Base-by-base conservation (phyloP, 148 eudicot genomes). In the Amaranthus cruentus region DNA sequence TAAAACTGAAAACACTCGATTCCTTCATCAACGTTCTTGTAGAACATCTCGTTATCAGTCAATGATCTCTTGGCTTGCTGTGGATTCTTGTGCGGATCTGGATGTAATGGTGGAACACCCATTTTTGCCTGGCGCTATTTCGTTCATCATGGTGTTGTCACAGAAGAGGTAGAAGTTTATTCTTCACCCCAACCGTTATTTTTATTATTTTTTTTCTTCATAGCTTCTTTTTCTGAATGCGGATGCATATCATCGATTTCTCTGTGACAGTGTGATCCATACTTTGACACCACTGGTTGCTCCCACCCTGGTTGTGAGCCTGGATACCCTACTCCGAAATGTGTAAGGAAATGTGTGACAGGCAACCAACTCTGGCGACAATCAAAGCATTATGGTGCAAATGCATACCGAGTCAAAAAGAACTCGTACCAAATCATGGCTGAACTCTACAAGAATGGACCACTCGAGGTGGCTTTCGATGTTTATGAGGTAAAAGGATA, bases 301-400 rank as follows among this genome's bases (percentile, higher is more conserved):
- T 81, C 85, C 12, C 98, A 93, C 83, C 98, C 98, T 49, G 98
- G 98, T 62, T 93, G 98, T 80, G 97, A 93, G 72, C 98, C 98
- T 64, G 89, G 57, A 59, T 93, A 86, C 75, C 88, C 95, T 53
- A 93, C 98, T 61, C 98, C 98, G 9, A 84, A 83, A 75, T 93
- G 98, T 71, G 70, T 78, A 47, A 87, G 80, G 76, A 84, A 85
- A 82, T 93, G 98, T 67, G 73, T 70, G 15, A 77, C 71, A 46
- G 81, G 82, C 53, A 93, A 91, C 78, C 78, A 88, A 73, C 74
- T 86, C 28, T 93, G 98, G 98, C 82, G 71, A 53, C 28, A 88
- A 28, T 86, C 95, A 12, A 93, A 93, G 80, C 98, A 87, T 73
- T 93, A 59, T 78, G 72, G 95, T 74, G 70, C 86, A 66, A 87